Percentiles rank a stretch among this genome's conserved stretches.
Conservation (phyloP, 1,139 yeast species). For the Candida smagusa region DNA sequence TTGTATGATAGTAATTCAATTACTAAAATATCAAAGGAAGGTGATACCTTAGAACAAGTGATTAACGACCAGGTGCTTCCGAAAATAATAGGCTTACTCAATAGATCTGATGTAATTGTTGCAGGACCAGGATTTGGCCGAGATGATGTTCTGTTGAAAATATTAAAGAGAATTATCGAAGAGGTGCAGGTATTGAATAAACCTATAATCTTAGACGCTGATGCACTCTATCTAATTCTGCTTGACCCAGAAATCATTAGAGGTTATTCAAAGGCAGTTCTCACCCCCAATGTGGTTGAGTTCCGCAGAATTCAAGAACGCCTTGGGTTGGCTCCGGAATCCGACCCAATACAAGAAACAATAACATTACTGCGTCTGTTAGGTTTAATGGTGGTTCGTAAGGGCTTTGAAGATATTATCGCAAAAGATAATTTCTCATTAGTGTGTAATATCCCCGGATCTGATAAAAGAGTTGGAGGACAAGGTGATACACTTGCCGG, state of each 20-base stretch:
- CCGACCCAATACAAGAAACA: constrained; percentile 29
- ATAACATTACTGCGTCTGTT: constrained; percentile 49
- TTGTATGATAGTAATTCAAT: constrained; percentile 32
- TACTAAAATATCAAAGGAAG: constrained; percentile 13
- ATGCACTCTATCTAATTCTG: constrained; percentile 67
- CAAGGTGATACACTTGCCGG: constrained; percentile 85
- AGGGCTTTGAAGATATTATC: constrained; percentile 67
- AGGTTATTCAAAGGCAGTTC: constrained; percentile 52
- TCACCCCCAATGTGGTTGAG: constrained; percentile 91
- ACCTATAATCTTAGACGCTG: constrained; percentile 87
- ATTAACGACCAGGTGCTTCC: constrained; percentile 49
- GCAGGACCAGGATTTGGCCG: constrained; percentile 96
- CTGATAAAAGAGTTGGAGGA: constrained; percentile 76
- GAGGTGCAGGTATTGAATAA: constrained; percentile 49
- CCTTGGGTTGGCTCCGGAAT: constrained; percentile 27
- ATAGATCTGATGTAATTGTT: constrained; percentile 74
- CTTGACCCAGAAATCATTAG: constrained; percentile 51
- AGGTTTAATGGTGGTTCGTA: constrained; percentile 65
- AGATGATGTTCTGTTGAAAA: constrained; percentile 62
- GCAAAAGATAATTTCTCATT: constrained; percentile 46
- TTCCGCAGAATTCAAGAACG: constrained; percentile 63
- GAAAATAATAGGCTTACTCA: constrained; percentile 51
- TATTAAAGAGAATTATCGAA: constrained; percentile 55
- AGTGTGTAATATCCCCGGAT: constrained; percentile 51
- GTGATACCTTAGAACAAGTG: constrained; percentile 22